A percentile compares a stretch with the other conserved stretches of the same genome.
Conservation (phyloP, 2,329 filamentous ascomycete genomes). For the Fusarium albosuccineum region DNA sequence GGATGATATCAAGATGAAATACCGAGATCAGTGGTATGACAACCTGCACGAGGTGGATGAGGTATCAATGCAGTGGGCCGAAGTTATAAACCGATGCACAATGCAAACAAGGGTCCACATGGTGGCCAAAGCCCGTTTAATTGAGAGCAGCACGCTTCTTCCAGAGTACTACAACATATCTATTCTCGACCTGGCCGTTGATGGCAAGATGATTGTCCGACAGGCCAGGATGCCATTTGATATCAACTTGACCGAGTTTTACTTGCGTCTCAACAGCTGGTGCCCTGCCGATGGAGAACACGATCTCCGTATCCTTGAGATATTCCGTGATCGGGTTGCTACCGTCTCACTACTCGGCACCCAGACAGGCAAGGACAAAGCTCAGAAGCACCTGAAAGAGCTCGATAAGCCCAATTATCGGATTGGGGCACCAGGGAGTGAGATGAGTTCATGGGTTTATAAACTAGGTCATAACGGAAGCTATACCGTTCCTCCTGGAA, state of each 20-base stretch:
- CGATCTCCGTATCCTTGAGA: slow-evolving; percentile 14
- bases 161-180: slow-evolving; percentile 34
- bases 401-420: slow-evolving; percentile 10
- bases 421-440: slow-evolving; percentile 3
- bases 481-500: slow-evolving; percentile 27
- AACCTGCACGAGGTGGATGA: slow-evolving; percentile 5
- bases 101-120: slow-evolving; percentile 25
- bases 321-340: slow-evolving; percentile 19
- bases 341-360: background rate
- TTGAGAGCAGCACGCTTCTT: slow-evolving; percentile 27
- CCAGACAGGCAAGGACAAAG: slow-evolving; percentile 19
- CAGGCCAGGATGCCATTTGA: slow-evolving; percentile 23
- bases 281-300: slow-evolving; percentile 26
- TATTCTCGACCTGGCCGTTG: slow-evolving; percentile 33
- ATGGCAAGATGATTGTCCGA: slow-evolving; percentile 31
- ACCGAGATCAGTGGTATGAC: slow-evolving; percentile 36
- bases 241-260: slow-evolving; percentile 13
- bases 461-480: slow-evolving; percentile 22
- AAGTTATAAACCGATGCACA: slow-evolving; percentile 12
- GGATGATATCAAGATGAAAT: slow-evolving; percentile 30
- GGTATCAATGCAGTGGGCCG: slow-evolving; percentile 26
- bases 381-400: slow-evolving; percentile 1
- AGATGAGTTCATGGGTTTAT: slow-evolving; percentile 33
- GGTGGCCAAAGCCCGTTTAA: slow-evolving; percentile 38
- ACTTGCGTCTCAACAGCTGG: slow-evolving; percentile 37